Evolutionary conservation across 2,329 filamentous ascomycete genomes (phyloP).

Genomic region (Penicillium nordicum): DNA sequence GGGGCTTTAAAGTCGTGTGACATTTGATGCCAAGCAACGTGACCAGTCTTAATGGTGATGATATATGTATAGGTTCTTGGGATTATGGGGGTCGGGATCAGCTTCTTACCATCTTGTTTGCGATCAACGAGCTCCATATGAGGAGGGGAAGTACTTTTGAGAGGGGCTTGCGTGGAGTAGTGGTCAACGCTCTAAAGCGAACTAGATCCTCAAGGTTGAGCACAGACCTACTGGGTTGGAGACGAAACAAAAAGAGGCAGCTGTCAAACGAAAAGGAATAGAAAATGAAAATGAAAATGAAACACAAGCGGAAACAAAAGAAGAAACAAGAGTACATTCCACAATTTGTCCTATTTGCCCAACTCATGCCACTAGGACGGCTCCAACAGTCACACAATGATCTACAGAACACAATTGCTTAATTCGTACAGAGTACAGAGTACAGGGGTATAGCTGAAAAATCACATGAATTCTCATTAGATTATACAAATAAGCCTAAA

Average conservation of each 20-base stretch:
- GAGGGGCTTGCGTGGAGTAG: slow-evolving; percentile 6
- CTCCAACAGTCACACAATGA: background rate
- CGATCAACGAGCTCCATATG: slow-evolving; percentile 27
- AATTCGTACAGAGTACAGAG: background rate
- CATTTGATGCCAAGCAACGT: slow-evolving; percentile 4
- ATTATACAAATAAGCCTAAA: background rate
- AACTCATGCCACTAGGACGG: background rate
- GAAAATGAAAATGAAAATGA: background rate
- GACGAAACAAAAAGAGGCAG: slow-evolving; percentile 5
- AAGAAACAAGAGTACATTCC: slow-evolving; percentile 4
- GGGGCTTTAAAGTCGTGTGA: slow-evolving; percentile 6
- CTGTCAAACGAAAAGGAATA: background rate
- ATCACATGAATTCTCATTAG: background rate
- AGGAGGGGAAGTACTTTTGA: slow-evolving; percentile 4
- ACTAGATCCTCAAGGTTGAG: background rate
- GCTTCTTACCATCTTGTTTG: slow-evolving; percentile 37
- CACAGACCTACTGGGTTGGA: slow-evolving; percentile 6
- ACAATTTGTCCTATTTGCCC: background rate
- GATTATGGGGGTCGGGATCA: background rate
- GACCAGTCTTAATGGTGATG: background rate
- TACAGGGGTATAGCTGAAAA: background rate
- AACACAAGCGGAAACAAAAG: background rate
- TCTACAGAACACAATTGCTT: background rate
- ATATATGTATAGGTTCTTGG: background rate
- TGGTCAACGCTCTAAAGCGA: slow-evolving; percentile 2